phyloP scores from a whole-genome alignment of 192 early-diverging fungal species.

The Dissophora ornata region DNA sequence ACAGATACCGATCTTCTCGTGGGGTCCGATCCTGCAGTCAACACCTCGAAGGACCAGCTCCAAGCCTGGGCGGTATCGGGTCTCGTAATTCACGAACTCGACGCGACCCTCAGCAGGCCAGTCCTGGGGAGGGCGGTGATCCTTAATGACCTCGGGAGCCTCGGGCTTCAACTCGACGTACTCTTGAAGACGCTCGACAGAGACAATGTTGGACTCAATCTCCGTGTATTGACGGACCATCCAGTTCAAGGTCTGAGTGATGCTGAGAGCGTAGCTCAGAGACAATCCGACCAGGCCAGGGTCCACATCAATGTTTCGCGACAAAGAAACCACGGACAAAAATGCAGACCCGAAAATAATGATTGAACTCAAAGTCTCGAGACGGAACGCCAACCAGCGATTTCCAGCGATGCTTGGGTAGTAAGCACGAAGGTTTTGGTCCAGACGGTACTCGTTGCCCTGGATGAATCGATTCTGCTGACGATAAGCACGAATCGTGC shows the following conservation, averaged over 20 bases:
- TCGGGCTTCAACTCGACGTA: slow-evolving; percentile 86
- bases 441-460: slow-evolving; percentile 76
- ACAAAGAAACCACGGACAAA: slow-evolving; percentile 74
- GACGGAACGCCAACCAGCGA: slow-evolving; percentile 80
- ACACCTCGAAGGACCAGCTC: slow-evolving; percentile 83
- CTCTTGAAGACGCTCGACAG: slow-evolving; percentile 84
- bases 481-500: slow-evolving; percentile 88
- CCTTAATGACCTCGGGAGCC: slow-evolving; percentile 77
- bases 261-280: slow-evolving; percentile 75
- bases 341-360: slow-evolving; percentile 86
- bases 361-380: slow-evolving; percentile 82
- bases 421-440: slow-evolving; percentile 83
- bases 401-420: slow-evolving; percentile 81
- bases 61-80: slow-evolving; percentile 83
- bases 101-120: slow-evolving; percentile 88
- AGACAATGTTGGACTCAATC: slow-evolving; percentile 86
- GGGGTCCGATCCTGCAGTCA: slow-evolving; percentile 54
- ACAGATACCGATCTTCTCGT: slow-evolving; percentile 85
- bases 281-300: slow-evolving; percentile 79
- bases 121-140: slow-evolving; percentile 60
- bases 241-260: slow-evolving; percentile 91
- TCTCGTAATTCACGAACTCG: slow-evolving; percentile 81
- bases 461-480: slow-evolving; percentile 72
- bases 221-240: slow-evolving; percentile 88
- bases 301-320: slow-evolving; percentile 68